A percentile compares a stretch with the other conserved stretches of the same genome.
Conservation (phyloP, 192 early-diverging fungal genomes). For the Gaertneriomyces sp. region DNA sequence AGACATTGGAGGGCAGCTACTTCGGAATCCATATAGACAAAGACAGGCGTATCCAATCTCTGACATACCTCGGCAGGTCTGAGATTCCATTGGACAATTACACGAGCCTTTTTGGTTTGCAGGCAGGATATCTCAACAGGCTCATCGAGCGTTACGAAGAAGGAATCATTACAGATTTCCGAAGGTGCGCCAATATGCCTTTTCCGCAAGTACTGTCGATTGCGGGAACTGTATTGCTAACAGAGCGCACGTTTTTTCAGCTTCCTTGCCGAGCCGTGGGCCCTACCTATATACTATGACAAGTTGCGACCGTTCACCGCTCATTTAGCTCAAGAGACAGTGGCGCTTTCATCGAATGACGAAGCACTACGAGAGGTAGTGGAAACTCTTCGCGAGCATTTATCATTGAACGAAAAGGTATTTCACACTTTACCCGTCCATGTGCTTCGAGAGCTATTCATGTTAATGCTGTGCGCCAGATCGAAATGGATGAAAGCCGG, state of each 20-base stretch:
- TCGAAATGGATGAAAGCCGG: slow-evolving; percentile 35
- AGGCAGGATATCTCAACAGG: slow-evolving; percentile 52
- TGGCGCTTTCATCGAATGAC: slow-evolving; percentile 15
- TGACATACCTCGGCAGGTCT: slow-evolving; percentile 44
- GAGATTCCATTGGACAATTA: slow-evolving; percentile 45
- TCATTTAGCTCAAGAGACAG: slow-evolving; percentile 24
- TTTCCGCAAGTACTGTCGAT: not conserved
- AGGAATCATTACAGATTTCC: slow-evolving; percentile 52
- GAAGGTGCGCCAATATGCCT: slow-evolving; percentile 30
- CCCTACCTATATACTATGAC: slow-evolving; percentile 52
- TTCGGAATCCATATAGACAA: slow-evolving; percentile 49
- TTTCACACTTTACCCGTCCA: slow-evolving; percentile 5
- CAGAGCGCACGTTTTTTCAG: slow-evolving; percentile 17
- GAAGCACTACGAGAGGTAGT: slow-evolving; percentile 35
- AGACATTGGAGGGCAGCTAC: slow-evolving; percentile 28
- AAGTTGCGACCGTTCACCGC: slow-evolving; percentile 41
- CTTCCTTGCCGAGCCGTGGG: slow-evolving; percentile 52
- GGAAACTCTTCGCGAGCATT: slow-evolving; percentile 29
- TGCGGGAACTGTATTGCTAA: not conserved
- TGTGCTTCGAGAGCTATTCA: slow-evolving; percentile 3
- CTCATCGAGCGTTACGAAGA: slow-evolving; percentile 53
- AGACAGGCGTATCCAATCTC: slow-evolving; percentile 43
- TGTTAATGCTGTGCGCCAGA: slow-evolving; percentile 22
- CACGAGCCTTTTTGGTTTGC: slow-evolving; percentile 43
- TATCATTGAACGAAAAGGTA: slow-evolving; percentile 10